These are phyloP conservation scores for Alternaria consortialis DNA, from an alignment of 2,329 filamentous ascomycete genomes.

Conservation along the genomic window DNA sequence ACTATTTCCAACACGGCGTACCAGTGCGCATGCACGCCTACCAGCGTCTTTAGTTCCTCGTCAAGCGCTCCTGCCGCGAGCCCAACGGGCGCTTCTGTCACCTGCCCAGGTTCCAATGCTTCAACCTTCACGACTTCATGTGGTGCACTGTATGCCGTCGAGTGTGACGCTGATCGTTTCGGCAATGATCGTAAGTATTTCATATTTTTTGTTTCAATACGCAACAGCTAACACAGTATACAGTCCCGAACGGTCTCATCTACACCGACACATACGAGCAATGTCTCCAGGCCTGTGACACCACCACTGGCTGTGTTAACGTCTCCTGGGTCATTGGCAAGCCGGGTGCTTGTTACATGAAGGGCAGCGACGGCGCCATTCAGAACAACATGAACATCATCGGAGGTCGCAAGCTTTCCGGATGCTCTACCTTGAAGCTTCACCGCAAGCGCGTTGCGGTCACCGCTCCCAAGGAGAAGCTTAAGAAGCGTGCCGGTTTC, in stretches of 20 bases:
- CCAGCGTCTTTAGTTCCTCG: not conserved
- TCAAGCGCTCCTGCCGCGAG: not conserved
- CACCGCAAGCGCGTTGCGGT: slow-evolving; percentile 24
- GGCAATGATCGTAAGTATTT: slow-evolving; percentile 31
- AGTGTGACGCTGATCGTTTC: slow-evolving; percentile 36
- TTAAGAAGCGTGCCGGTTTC: slow-evolving; percentile 4
- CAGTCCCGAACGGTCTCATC: slow-evolving; percentile 20
- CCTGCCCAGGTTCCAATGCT: slow-evolving; percentile 29
- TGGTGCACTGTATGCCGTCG: slow-evolving; percentile 31
- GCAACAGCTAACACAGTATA: slow-evolving; percentile 2
- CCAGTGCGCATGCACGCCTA: slow-evolving; percentile 23
- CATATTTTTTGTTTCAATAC: not conserved
- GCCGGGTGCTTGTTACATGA: slow-evolving; percentile 38
- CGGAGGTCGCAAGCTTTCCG: slow-evolving; percentile 28
- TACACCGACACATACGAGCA: slow-evolving; percentile 19
- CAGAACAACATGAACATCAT: slow-evolving; percentile 23
- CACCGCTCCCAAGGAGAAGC: not conserved
- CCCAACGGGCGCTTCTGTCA: not conserved
- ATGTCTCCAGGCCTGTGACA: slow-evolving; percentile 34
- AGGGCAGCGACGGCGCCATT: slow-evolving; percentile 21
- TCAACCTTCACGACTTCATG: slow-evolving; percentile 22
- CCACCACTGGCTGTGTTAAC: slow-evolving; percentile 29
- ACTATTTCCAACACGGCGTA: slow-evolving; percentile 16
- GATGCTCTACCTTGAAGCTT: slow-evolving; percentile 17
- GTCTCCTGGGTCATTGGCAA: slow-evolving; percentile 27